Percentiles rank a stretch among this genome's conserved stretches.
Conservation (phyloP, 257 asterid genomes). For the Nicotiana paniculata region DNA sequence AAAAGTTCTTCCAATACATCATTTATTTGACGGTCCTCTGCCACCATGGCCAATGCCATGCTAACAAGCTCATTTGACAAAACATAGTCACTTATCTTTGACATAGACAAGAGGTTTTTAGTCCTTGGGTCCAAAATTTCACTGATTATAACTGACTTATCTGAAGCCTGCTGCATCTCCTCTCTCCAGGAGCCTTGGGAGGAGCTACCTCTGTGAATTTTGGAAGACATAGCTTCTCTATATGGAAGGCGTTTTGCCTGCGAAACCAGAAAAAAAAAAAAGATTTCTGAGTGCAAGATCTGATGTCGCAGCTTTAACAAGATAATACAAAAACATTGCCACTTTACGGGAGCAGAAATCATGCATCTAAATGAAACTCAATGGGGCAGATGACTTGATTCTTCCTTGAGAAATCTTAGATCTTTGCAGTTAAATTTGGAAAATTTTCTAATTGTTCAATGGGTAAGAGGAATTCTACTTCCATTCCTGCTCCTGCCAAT, state of each 20-base stretch:
- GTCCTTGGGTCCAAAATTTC: conserved; percentile 96
- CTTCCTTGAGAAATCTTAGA: neutral
- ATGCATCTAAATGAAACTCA: neutral
- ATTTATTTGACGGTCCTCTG: conserved; percentile 90
- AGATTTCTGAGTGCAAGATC: neutral
- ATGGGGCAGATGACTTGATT: neutral
- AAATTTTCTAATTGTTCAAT: neutral
- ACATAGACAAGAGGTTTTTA: conserved; percentile 74
- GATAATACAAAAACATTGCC: neutral
- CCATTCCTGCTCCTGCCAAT: neutral
- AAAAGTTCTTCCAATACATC: conserved; percentile 83
- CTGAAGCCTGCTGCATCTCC: conserved; percentile 96
- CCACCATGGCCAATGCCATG: conserved; percentile 95
- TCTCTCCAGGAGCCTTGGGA: conserved; percentile 94
- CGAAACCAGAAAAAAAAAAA: conserved; percentile 16
- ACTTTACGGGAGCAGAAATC: neutral
- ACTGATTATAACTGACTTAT: conserved; percentile 80
- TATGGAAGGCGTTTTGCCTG: conserved; percentile 96
- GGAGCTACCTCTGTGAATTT: conserved; percentile 55
- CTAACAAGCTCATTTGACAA: conserved; percentile 87
- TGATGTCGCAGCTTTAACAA: neutral
- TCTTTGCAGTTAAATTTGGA: neutral
- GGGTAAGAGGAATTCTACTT: neutral
- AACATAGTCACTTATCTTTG: conserved; percentile 84
- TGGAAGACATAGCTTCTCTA: conserved; percentile 59